Evolutionary conservation across 805 yeast genomes (phyloP), one percentile per base, ranked within the genome.

Genomic region (Maudiozyma bulderi): DNA sequence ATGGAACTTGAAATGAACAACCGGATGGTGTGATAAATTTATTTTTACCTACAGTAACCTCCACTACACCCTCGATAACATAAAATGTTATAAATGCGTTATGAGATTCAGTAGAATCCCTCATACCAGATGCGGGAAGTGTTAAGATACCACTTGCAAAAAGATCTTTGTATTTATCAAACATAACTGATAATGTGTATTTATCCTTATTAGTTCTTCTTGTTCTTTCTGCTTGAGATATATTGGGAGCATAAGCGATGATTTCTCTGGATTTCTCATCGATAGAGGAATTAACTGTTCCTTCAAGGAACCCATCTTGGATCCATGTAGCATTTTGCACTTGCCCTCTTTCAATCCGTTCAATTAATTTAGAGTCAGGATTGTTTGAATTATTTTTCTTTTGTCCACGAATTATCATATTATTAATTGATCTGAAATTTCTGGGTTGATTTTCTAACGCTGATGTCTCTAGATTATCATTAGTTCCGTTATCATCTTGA

Each of bases 1-100:
- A 77, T 0, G 96, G 96, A 6, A 90, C 74, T 57, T 84, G 86
- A 57, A 89, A 82, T 5, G 91, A 77, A 47, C 95, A 84, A 1
- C 95, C 95, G 48, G 74, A 70, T 0, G 77, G 73, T 6, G 82
- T 84, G 4, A 80, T 66, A 61, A 89, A 86, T 26, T 69, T 72
- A 20, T 72, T 73, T 6, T 77, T 78, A 15, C 78, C 75, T 4
- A 89, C 54, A 1, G 80, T 76, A 2, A 86, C 90, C 57, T 86
- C 86, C 8, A 86, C 61, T 2, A 75, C 56, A 0, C 97, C 97
- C 39, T 73, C 69, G 5, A 84, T 74, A 41, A 89, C 88, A 60
- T 81, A 84, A 60, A 89, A 89, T 30, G 82, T 80, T 57, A 84
- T 81, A 54, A 82, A 76, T 2, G 86, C 81, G 49, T 80, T 81